Evolutionary conservation across 2,329 filamentous ascomycete species (phyloP).

Genomic region (Colletotrichum abscissum): DNA sequence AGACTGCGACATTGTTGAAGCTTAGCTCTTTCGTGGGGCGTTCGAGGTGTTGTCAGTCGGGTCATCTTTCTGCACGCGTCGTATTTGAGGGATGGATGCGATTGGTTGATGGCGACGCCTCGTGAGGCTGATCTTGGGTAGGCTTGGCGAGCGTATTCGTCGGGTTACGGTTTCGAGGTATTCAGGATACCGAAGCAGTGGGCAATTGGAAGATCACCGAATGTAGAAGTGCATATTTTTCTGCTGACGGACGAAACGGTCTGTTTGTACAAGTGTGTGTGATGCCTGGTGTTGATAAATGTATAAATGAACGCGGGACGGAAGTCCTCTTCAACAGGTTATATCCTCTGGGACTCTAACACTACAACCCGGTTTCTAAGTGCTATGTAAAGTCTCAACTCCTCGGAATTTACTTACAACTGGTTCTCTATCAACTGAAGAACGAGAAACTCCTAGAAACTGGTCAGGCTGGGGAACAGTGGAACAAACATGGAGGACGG

Average conservation of each 20-base stretch:
- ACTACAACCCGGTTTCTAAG: no score
- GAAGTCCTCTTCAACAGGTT: no score
- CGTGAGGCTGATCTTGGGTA: constrained; percentile 15
- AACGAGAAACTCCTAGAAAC: neutral
- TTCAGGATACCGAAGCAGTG: no score
- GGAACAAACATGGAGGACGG: constrained; percentile 44
- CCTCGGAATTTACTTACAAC: neutral
- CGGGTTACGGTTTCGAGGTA: neutral
- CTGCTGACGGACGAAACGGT: no score
- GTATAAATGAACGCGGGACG: no score
- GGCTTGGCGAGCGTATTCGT: constrained; percentile 38
- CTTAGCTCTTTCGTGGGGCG: no score
- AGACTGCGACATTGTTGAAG: no score
- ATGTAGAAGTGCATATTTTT: neutral
- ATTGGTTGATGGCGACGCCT: constrained; percentile 3
- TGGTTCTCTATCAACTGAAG: neutral
- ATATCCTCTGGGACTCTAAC: no score
- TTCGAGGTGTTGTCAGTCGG: constrained; percentile 3
- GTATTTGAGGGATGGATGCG: constrained; percentile 22
- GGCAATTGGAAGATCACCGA: neutral
- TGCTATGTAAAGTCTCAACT: no score
- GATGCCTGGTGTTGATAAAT: no score
- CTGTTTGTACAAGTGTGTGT: no score
- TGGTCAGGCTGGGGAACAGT: neutral
- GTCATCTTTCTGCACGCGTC: constrained; percentile 20